Conservation (phyloP, 352 stramenopile species). For the Globisporangium radiosum region DNA sequence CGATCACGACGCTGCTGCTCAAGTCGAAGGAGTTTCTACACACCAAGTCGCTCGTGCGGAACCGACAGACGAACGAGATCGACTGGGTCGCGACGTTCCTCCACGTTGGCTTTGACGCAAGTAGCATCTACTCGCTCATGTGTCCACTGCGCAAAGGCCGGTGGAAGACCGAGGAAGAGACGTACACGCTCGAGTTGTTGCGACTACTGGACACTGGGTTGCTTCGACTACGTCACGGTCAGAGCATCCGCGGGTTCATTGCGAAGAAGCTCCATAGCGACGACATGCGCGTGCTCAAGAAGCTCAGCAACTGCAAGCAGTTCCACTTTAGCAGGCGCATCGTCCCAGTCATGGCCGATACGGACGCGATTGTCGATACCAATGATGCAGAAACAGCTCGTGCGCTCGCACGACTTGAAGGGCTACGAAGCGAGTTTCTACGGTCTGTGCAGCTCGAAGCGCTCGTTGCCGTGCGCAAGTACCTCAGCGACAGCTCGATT, state of each 20-base stretch:
- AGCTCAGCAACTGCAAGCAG: slow-evolving; percentile 77
- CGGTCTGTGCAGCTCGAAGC: slow-evolving; percentile 71
- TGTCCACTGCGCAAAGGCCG: slow-evolving; percentile 66
- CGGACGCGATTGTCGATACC: slow-evolving; percentile 40
- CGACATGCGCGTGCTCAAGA: slow-evolving; percentile 82
- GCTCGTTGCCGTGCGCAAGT: slow-evolving; percentile 66
- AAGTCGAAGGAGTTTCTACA: slow-evolving; percentile 64
- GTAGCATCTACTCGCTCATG: slow-evolving; percentile 72
- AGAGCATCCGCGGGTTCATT: slow-evolving; percentile 68
- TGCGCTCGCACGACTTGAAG: slow-evolving; percentile 32
- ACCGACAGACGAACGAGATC: slow-evolving; percentile 60
- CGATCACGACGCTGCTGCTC: slow-evolving; percentile 46
- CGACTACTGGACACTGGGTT: slow-evolving; percentile 54
- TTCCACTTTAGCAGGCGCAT: slow-evolving; percentile 67
- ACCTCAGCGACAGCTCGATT: slow-evolving; percentile 61
- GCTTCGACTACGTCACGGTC: slow-evolving; percentile 50
- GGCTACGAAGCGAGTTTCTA: slow-evolving; percentile 63
- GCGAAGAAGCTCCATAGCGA: slow-evolving; percentile 75
- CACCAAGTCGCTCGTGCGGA: slow-evolving; percentile 53
- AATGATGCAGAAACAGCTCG: slow-evolving; percentile 19
- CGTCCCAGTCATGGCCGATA: slow-evolving; percentile 48
- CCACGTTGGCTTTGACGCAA: slow-evolving; percentile 60
- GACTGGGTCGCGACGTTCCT: slow-evolving; percentile 76
- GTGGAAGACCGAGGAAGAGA: slow-evolving; percentile 71
- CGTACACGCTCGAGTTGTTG: slow-evolving; percentile 64